These are phyloP conservation scores for Leucosporidium creatinivorum DNA, from an alignment of 768 basidiomycete species.

Conservation along the genomic window DNA sequence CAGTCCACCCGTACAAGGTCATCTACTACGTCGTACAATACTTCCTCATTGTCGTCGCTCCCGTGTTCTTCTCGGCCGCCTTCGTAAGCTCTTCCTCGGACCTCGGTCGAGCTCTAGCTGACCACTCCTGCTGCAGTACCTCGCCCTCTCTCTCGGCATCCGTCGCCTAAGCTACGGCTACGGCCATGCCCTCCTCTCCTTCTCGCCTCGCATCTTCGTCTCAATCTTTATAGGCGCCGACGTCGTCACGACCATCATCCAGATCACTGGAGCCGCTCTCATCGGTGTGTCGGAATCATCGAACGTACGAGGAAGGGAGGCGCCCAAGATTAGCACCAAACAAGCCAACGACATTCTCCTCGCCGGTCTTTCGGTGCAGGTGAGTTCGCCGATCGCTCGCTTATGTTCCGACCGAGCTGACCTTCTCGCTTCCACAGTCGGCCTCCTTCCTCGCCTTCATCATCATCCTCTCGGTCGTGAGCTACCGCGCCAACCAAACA, in stretches of 20 bases:
- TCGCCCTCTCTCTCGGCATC: conserved; percentile 37
- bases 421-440: conserved; percentile 25
- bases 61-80: conserved; percentile 40
- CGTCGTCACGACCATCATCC: conserved; percentile 39
- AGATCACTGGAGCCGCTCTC: conserved; percentile 42
- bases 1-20: not conserved
- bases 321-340: conserved; percentile 34
- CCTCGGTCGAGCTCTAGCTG: no score
- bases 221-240: conserved; percentile 40
- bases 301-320: not conserved
- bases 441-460: conserved; percentile 40
- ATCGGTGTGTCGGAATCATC: conserved; percentile 40
- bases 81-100: conserved; percentile 8
- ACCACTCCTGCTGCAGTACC: conserved; percentile 24
- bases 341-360: conserved; percentile 42
- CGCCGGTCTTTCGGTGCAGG: conserved; percentile 41
- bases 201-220: conserved; percentile 38
- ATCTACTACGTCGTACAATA: not conserved
- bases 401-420: not conserved
- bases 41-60: conserved; percentile 31
- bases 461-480: conserved; percentile 35
- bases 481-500: conserved; percentile 30
- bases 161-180: conserved; percentile 25
- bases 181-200: conserved; percentile 33
- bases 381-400: conserved; percentile 11